Evolutionary conservation across 306 rosid genomes (phyloP).

Genomic region (Prunus salicina): DNA sequence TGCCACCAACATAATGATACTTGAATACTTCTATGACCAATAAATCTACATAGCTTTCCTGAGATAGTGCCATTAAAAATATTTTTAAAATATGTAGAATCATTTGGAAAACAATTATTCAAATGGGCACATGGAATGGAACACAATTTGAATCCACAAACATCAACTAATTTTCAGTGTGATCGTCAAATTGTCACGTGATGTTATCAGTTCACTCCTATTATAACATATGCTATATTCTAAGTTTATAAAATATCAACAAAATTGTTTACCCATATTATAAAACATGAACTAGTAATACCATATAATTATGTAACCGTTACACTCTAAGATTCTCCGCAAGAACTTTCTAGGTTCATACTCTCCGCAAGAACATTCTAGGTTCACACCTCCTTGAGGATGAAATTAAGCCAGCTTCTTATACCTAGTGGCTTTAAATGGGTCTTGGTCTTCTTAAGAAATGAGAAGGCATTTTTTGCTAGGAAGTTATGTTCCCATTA

Average conservation of each 20-base stretch:
- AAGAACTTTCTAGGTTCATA: too few relatives aligned
- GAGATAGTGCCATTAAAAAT: background rate
- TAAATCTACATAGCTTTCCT: background rate
- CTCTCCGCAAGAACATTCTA: background rate
- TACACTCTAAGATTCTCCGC: too few relatives aligned
- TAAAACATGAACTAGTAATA: too few relatives aligned
- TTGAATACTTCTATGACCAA: conserved; percentile 1
- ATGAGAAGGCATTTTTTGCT: background rate
- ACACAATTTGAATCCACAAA: background rate
- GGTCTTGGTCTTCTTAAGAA: background rate
- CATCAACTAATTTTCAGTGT: background rate
- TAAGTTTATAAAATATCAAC: too few relatives aligned
- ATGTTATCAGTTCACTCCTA: too few relatives aligned
- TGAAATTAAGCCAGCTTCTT: background rate
- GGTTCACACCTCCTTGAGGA: background rate
- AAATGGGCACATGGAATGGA: background rate
- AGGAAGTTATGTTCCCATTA: conserved; percentile 1
- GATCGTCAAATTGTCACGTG: too few relatives aligned
- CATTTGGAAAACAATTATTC: background rate
- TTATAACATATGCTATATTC: too few relatives aligned
- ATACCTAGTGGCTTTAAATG: too few relatives aligned
- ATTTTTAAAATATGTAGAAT: background rate
- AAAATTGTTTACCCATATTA: too few relatives aligned
- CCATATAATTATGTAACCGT: too few relatives aligned
- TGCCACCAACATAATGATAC: conserved; percentile 7